phyloP scores from a whole-genome alignment of 768 basidiomycete genomes.

The Lactifluus pinguis region DNA sequence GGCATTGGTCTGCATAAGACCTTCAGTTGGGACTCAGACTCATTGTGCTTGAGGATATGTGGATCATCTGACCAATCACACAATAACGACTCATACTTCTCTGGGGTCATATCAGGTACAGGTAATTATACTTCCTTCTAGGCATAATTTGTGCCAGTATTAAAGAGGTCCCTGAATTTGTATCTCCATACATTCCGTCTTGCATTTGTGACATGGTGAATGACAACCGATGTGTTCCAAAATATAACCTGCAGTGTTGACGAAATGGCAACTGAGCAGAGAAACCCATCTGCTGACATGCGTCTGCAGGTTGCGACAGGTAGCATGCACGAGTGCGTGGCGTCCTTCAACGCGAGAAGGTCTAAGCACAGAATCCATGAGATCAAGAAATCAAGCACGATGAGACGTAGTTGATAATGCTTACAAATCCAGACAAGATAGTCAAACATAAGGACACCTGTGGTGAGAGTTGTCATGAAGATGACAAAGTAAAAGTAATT shows the following conservation, averaged over 20 bases:
- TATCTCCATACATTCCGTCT: not conserved
- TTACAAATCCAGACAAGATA: slow-evolving; percentile 6
- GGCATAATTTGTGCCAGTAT: not conserved
- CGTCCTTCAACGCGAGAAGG: not conserved
- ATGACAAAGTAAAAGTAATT: not conserved
- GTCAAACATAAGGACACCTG: not conserved
- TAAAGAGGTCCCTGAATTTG: not conserved
- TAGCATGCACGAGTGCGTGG: not conserved
- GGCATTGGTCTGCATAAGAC: no score
- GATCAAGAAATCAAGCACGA: not conserved
- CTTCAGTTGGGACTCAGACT: no score
- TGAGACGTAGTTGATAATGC: not conserved
- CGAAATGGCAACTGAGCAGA: not conserved
- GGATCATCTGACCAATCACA: no score
- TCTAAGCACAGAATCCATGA: not conserved
- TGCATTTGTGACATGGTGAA: not conserved
- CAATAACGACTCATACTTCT: no score
- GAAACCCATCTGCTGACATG: not conserved
- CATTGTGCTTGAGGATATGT: no score
- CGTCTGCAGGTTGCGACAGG: not conserved
- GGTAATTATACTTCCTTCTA: no score
- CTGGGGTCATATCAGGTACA: no score
- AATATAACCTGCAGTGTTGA: not conserved
- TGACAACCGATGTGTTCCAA: not conserved
- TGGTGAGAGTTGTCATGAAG: not conserved